Conservation (phyloP, 164 flowering plant genomes). For the Echeveria elegans region DNA sequence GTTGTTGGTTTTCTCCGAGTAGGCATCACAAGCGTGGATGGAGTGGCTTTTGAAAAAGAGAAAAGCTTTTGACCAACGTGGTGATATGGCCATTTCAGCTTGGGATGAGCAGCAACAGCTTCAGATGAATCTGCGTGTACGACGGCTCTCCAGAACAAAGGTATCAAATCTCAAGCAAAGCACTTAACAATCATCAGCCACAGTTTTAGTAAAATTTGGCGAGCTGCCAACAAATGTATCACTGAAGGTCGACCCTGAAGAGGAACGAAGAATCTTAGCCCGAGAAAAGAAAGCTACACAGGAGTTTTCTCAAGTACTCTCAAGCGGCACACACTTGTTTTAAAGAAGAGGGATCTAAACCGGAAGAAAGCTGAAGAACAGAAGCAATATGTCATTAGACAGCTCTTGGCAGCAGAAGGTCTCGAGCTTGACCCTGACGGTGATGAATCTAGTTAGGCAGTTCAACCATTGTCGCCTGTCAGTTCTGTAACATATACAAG, state of each 20-base stretch:
- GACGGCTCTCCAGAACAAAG: slow-evolving; percentile 88
- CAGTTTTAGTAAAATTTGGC: not conserved
- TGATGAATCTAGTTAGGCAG: slow-evolving; percentile 29
- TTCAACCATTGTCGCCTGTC: not conserved
- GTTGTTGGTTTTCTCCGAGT: slow-evolving; percentile 5
- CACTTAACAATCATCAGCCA: not conserved
- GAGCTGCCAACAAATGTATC: no score
- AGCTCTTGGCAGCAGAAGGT: slow-evolving; percentile 88
- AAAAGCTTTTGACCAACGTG: slow-evolving; percentile 95
- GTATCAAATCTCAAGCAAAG: slow-evolving; percentile 21
- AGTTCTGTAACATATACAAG: not conserved
- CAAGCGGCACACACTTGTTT: slow-evolving; percentile 70
- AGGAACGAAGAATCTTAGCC: slow-evolving; percentile 71
- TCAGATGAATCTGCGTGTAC: slow-evolving; percentile 72
- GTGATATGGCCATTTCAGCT: slow-evolving; percentile 94
- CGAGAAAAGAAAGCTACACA: slow-evolving; percentile 73
- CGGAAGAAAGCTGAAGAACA: slow-evolving; percentile 81
- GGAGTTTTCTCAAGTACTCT: slow-evolving; percentile 59
- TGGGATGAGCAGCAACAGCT: slow-evolving; percentile 99
- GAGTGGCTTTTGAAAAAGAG: slow-evolving; percentile 90
- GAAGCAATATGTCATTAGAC: slow-evolving; percentile 42
- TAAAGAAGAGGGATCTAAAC: slow-evolving; percentile 83
- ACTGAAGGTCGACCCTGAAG: slow-evolving; percentile 78
- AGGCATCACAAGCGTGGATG: slow-evolving; percentile 99
- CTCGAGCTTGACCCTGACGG: slow-evolving; percentile 72